These are phyloP conservation scores for Exobasidium rhododendri DNA, from an alignment of 1,284 basidiomycete species.

Conservation along the genomic window DNA sequence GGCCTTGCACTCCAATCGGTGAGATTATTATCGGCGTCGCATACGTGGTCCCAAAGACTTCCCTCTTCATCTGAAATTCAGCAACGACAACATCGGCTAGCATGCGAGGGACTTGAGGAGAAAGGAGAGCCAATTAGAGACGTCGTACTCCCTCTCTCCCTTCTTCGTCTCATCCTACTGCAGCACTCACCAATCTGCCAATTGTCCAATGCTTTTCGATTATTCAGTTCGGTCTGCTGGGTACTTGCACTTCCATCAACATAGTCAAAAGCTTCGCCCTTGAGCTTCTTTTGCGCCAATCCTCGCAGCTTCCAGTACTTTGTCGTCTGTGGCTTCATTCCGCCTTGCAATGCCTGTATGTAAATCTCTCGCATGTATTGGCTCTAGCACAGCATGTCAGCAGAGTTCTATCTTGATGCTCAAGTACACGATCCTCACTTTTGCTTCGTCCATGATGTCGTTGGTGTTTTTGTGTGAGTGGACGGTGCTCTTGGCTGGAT, in stretches of 20 bases:
- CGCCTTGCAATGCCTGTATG: constrained; percentile 28
- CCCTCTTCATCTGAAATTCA: constrained; percentile 25
- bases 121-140: neutral
- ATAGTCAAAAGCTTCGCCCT: constrained; percentile 36
- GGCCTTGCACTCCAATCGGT: constrained; percentile 44
- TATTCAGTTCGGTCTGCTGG: constrained; percentile 30
- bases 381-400: too few relatives aligned
- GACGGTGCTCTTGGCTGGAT: too few relatives aligned
- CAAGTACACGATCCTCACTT: too few relatives aligned
- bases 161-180: neutral
- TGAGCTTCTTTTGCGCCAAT: constrained; percentile 28
- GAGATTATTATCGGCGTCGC: constrained; percentile 37
- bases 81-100: constrained; percentile 25
- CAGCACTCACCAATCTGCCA: constrained; percentile 35
- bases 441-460: neutral
- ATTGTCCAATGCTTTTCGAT: constrained; percentile 23
- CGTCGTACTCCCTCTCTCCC: neutral
- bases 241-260: constrained; percentile 42
- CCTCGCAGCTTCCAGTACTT: constrained; percentile 30
- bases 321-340: constrained; percentile 22
- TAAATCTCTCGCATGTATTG: constrained; percentile 39
- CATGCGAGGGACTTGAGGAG: constrained; percentile 30
- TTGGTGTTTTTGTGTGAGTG: too few relatives aligned
- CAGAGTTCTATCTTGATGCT: too few relatives aligned
- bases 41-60: constrained; percentile 33